phyloP scores from a whole-genome alignment of 1,284 basidiomycete species.

The Meripilus lineatus region DNA sequence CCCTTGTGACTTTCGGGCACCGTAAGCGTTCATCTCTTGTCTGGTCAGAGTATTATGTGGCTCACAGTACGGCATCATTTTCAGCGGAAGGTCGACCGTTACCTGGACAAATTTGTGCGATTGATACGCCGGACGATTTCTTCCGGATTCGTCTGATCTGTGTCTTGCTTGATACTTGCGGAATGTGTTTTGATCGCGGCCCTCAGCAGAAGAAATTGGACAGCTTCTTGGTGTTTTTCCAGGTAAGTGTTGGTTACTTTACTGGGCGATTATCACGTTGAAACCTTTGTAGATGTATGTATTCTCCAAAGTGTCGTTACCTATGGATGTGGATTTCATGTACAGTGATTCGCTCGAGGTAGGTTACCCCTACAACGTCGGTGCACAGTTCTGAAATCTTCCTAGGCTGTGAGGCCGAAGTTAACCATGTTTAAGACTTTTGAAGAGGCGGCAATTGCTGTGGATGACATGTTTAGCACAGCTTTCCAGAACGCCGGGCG shows the following conservation, averaged over 20 bases:
- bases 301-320: constrained; percentile 79
- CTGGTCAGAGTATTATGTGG: constrained; percentile 5
- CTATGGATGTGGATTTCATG: constrained; percentile 99
- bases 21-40: constrained; percentile 48
- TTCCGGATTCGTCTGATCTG: constrained; percentile 93
- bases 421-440: constrained; percentile 63
- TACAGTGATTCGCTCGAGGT: constrained; percentile 90
- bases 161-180: constrained; percentile 90
- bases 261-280: background rate
- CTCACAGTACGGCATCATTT: constrained; percentile 6
- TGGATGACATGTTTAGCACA: constrained; percentile 83
- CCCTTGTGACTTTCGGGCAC: constrained; percentile 93
- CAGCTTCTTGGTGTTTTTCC: constrained; percentile 89
- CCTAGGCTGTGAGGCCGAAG: constrained; percentile 78
- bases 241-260: constrained; percentile 47
- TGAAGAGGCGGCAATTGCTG: constrained; percentile 80
- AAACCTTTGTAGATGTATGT: constrained; percentile 67
- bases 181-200: constrained; percentile 96
- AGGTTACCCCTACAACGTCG: constrained; percentile 15
- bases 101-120: constrained; percentile 69
- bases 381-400: too few relatives aligned
- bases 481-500: constrained; percentile 57
- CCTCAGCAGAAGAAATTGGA: constrained; percentile 89
- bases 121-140: constrained; percentile 95
- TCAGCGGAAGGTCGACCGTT: constrained; percentile 84